Conservation (phyloP, 208 protist genomes). For the Wallacemonas sp. region DNA sequence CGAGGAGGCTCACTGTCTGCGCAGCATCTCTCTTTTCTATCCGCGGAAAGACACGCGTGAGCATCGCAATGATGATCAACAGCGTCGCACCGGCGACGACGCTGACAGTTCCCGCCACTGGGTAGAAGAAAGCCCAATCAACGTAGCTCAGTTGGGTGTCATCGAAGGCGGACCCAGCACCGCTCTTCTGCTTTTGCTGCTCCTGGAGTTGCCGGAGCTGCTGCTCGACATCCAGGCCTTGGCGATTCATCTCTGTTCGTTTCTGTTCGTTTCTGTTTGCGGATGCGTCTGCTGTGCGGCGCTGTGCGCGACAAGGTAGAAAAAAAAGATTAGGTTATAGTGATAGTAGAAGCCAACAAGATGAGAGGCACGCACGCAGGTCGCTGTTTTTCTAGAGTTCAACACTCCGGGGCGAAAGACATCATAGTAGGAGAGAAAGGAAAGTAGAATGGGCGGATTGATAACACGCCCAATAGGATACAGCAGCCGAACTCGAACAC, state of each 20-base stretch:
- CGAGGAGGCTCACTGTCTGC: constrained; percentile 17
- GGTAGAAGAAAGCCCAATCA: constrained; percentile 21
- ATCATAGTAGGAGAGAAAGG: too few species aligned
- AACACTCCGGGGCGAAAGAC: too few species aligned
- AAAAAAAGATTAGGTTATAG: too few species aligned
- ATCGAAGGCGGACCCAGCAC: constrained; percentile 13
- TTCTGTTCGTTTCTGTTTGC: too few species aligned
- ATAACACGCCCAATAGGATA: too few species aligned
- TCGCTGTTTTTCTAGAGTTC: too few species aligned
- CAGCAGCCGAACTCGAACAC: too few species aligned
- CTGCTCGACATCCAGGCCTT: constrained; percentile 49
- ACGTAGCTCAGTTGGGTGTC: constrained; percentile 13
- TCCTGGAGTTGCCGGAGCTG: constrained; percentile 41
- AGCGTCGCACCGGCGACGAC: constrained; percentile 4
- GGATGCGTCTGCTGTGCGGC: too few species aligned
- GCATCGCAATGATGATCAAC: constrained; percentile 12
- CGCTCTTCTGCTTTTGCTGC: constrained; percentile 15
- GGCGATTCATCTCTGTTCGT: not conserved
- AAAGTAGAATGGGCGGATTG: too few species aligned
- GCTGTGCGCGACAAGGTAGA: too few species aligned
- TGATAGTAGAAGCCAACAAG: too few species aligned
- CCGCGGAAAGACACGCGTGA: constrained; percentile 14
- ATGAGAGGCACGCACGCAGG: too few species aligned
- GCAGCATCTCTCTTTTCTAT: constrained; percentile 7
- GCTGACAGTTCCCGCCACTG: not conserved